Evolutionary conservation across 768 basidiomycete species (phyloP), one percentile per base, ranked within the genome.

Genomic region (Amanita subjunquillea): DNA sequence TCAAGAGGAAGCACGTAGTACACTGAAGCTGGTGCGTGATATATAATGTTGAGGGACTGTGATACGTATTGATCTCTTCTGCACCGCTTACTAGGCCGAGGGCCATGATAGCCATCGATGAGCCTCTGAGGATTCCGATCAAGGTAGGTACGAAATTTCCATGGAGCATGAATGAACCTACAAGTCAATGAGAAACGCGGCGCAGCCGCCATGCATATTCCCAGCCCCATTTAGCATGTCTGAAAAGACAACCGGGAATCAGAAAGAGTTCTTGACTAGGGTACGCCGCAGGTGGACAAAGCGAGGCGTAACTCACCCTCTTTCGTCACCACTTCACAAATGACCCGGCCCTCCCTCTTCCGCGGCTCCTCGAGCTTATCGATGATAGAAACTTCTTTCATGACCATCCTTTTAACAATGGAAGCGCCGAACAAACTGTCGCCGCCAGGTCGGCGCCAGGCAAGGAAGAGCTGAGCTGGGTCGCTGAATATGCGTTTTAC

Each of bases 151-250:
- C 44, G 8, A 10, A 51, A 9, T 27, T 10, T 34, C 2, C 27
- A 25, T 42, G 9, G 8, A 8, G 6, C 46, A n/a, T 25, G 49
- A 29, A n/a, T 25, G 49, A 29, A 44, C 15, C 15, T 68, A 76
- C 80, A 72, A 57, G 62, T 82, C 80, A 38, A 81, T 71, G 3
- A 83, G 62, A 49, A 74, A 69, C 0, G 76, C 79, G 2, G 74
- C 69, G 56, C 80, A 82, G 17, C 72, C 79, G 25, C 80, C 80
- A 44, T 83, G 81, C 1, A 82, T 57, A 39, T 61, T 69, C n/a
- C 70, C 70, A 3, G 45, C 56, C 17, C 65, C 68, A 37, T 54
- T 54, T n/a, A 49, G 45, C 53, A 54, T 54, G 30, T 54, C 53
- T 54, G 22, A 9, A 17, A 17, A 34, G 8, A 3, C 27, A 25